Base-by-base conservation (phyloP, 2,329 filamentous ascomycete species). In the Fusarium sp. region DNA sequence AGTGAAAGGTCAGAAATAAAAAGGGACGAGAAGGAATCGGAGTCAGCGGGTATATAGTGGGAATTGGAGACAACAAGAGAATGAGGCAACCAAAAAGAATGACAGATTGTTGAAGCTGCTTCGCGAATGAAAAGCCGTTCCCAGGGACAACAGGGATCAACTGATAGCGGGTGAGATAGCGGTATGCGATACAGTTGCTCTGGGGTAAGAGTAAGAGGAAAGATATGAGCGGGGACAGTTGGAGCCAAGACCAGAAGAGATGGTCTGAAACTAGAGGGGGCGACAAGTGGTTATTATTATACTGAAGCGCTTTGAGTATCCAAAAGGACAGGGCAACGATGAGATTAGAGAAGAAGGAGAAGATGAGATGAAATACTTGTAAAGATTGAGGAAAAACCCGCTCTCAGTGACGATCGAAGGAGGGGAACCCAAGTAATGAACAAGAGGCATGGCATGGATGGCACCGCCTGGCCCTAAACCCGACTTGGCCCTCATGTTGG, bases 111-210 rank as follows among this genome's bases (percentile, higher is more conserved):
- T 70, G 56, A 40, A 72, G 71, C 60, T 64, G 60, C 43, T 68
- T 69, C 62, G 35, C 71, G 69, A 75, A 74, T 72, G 63, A 72
- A 65, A 77, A 72, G 65, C 53, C 43, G 42, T 37, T 21, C 42
- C 32, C 10, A 23, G 42, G 59, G 59, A 65, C 71, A 64, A 62
- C 73, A 76, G 70, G 67, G 74, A 44, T 74, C 67, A 47, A 66
- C 62, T 77, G 76, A 78, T 78, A 78, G 75, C 70, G 72, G 75
- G 60, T 72, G 67, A 74, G 76, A 78, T 78, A 78, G 75, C 76
- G 75, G 71, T 77, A 77, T 75, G 75, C 68, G 67, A 77, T 67
- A 73, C 74, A 69, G 72, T 68, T 69, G 73, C 69, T 78, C 74
- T 74, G 76, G 75, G 74, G 75, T 69, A 76, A 76, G 71, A 73